Evolutionary conservation across 306 rosid species (phyloP).

Genomic region (Calophaca sinica): DNA sequence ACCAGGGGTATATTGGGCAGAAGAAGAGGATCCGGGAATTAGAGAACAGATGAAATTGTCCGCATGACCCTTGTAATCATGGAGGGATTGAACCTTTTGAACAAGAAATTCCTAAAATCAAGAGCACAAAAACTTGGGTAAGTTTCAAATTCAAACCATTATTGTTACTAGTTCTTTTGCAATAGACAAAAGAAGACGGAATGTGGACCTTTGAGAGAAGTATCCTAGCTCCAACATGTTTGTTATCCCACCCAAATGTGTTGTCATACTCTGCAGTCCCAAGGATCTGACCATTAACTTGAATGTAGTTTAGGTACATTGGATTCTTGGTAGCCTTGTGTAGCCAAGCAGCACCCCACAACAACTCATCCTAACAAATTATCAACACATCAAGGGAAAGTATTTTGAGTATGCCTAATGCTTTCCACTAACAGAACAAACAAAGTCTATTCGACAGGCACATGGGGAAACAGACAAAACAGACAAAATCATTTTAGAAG

Average conservation of each 20-base stretch:
- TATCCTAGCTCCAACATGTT: conserved; percentile 95
- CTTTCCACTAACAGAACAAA: neutral
- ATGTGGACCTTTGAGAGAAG: conserved; percentile 92
- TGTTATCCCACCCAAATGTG: conserved; percentile 98
- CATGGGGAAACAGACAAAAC: conserved; percentile 11
- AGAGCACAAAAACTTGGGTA: neutral
- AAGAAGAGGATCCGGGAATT: conserved; percentile 85
- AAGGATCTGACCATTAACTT: conserved; percentile 82
- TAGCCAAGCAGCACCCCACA: conserved; percentile 99
- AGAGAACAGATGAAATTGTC: conserved; percentile 90
- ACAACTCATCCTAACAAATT: conserved; percentile 78
- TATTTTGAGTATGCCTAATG: no score
- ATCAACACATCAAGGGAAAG: neutral
- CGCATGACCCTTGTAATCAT: conserved; percentile 89
- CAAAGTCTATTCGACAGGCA: neutral
- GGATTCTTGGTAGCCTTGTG: conserved; percentile 91
- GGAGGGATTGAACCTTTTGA: conserved; percentile 74
- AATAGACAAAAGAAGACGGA: neutral
- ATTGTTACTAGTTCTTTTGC: neutral
- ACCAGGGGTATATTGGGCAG: conserved; percentile 94
- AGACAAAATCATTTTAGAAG: conserved; percentile 35
- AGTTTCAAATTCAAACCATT: neutral
- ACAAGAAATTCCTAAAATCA: conserved; percentile 79
- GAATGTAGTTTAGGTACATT: conserved; percentile 77
- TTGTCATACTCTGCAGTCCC: conserved; percentile 90